Base-by-base conservation (phyloP, 2,329 filamentous ascomycete genomes). In the Venturia carpophila region DNA sequence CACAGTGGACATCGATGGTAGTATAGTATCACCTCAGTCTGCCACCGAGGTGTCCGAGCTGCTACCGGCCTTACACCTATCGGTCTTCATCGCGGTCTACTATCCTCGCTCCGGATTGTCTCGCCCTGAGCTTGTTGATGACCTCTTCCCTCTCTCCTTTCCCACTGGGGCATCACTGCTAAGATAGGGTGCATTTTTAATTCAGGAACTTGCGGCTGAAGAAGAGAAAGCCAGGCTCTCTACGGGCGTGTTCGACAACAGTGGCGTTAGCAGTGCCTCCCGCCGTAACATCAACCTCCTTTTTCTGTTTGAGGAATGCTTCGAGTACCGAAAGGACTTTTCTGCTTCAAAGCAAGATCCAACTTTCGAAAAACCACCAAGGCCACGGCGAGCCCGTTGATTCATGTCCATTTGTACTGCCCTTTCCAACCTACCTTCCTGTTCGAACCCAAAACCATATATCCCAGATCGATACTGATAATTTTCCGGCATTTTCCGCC, bases 71-170 rank as follows among this genome's bases (percentile, higher is more conserved):
- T 21, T 49, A 13, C 9, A 9, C 21, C 4, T 47, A 4, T 49
- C 47, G 1, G 21, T 27, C 47, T 49, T 49, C n/a, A 27, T 24
- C 47, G 11, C 47, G 10, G 21, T 27, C 47, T 4, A 13, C 1
- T 21, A 5, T 7, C 1, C 5, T 47, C 43, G 43, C 19, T 74
- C 6, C 62, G 67, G 5, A 17, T 3, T 1, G 21, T 17, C 55
- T 60, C 55, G 55, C 37, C 55, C 55, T 9, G 55, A 47, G 19
- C 43, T 47, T 6, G 6, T 47, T n/a, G 19, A 7, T 11, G 6
- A 47, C 10, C n/a, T 47, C 7, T 21, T 21, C 43, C 19, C 19
- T 11, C 6, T 11, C 19, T 5, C 43, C 43, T 47, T 19, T 47
- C 43, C n/a, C 21, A 47, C 19, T 7, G 19, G 19, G 1, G 21